Evolutionary conservation across 371 early-diverging fungal species (phyloP).

Genomic region (Mortierella sp.): DNA sequence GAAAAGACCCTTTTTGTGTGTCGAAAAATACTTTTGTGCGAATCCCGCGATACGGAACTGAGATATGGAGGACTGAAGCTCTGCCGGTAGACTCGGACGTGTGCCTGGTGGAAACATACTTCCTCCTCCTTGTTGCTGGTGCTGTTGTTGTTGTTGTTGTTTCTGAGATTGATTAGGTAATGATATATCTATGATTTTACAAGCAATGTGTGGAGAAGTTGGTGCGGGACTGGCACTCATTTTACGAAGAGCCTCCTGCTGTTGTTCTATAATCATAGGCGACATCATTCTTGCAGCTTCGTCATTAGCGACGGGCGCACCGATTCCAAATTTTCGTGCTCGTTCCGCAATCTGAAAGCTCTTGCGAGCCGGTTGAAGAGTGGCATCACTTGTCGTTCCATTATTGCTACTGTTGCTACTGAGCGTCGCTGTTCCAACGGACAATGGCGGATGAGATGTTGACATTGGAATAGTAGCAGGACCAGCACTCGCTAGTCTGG

Average conservation of each 20-base stretch:
- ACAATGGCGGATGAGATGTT: conserved; percentile 24
- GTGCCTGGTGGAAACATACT: conserved; percentile 6
- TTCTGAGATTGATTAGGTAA: too few relatives aligned
- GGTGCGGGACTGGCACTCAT: conserved; percentile 45
- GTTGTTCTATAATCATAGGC: conserved; percentile 54
- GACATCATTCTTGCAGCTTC: conserved; percentile 55
- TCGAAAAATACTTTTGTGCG: conserved; percentile 91
- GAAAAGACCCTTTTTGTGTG: conserved; percentile 89
- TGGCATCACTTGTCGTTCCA: conserved; percentile 1
- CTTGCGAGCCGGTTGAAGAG: conserved; percentile 52
- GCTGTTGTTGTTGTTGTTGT: too few relatives aligned
- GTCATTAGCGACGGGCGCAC: conserved; percentile 62
- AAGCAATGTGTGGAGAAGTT: conserved; percentile 1
- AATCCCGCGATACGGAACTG: conserved; percentile 91
- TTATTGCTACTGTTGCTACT: neutral
- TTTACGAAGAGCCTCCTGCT: conserved; percentile 53
- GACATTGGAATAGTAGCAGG: conserved; percentile 17
- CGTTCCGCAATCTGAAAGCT: conserved; percentile 56
- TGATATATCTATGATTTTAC: neutral
- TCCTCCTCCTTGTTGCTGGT: neutral
- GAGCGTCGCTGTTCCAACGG: conserved; percentile 1
- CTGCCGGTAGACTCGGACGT: conserved; percentile 64
- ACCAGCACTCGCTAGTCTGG: conserved; percentile 16
- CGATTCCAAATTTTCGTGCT: conserved; percentile 60
- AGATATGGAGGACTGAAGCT: conserved; percentile 77